Base-by-base conservation (phyloP, 352 stramenopile species). In the Pythium folliculosum region DNA sequence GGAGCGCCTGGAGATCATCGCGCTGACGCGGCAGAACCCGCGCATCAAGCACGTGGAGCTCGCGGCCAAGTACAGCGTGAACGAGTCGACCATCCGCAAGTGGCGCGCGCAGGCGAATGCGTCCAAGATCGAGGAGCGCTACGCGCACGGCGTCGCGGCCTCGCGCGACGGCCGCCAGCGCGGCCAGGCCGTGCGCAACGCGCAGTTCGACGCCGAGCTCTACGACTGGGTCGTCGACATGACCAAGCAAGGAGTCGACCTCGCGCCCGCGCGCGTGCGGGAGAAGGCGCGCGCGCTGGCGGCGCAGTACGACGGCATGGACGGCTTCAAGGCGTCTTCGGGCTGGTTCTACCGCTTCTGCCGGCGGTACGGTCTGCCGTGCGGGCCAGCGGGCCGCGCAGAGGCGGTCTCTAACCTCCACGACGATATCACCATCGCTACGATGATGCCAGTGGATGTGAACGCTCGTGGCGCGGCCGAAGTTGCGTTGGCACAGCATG, bases 1-100 rank as follows among this genome's bases (percentile, higher is more conserved):
- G 55, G 77, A 90, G 74, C 81, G 81, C 62, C 71, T 89, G 67
- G 77, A 88, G 67, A 89, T 88, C 76, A 78, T 85, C 56, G 76
- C 75, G 61, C 53, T 86, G 35, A 80, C 77, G 59, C 76, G 77
- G 17, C 53, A 73, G 63, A 70, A 88, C 60, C 77, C 77, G 30
- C 63, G 66, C 25, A 66, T 88, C 52, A 79, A 70, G 50, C 77
- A 88, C 65, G 77, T 84, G 16, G 75, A 82, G 62, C 75, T 86
- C 44, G 80, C 77, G 8, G 55, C 55, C 59, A 74, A 67, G 62
- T 88, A 82, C 70, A 65, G 65, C 57, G 78, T 88, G 27, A 83
- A 82, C 58, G 77, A 82, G 65, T 83, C 80, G 23, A 84, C 80
- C n/a, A 86, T 88, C 65, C 77, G 78, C 67, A 85, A 82, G 57